phyloP scores from a whole-genome alignment of 768 basidiomycete genomes.

The Paxillus ammoniavirescens region DNA sequence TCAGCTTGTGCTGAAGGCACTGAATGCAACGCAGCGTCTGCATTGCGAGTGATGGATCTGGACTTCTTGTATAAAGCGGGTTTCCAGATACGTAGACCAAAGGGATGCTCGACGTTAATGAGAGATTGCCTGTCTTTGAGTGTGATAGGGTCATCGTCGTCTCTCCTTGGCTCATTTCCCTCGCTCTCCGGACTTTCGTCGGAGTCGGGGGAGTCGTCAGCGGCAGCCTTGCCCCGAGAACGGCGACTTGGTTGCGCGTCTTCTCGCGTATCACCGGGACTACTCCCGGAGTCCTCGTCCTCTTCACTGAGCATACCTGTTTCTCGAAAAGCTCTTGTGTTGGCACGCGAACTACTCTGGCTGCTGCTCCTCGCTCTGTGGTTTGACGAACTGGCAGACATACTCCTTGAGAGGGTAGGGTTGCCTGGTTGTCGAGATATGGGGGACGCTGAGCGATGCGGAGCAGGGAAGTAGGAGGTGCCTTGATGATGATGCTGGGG shows the following conservation, averaged over 20 bases:
- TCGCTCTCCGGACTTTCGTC: slow-evolving; percentile 40
- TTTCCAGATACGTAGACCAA: slow-evolving; percentile 99
- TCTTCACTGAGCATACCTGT: slow-evolving; percentile 48
- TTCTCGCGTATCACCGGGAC: slow-evolving; percentile 34
- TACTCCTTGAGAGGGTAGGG: slow-evolving; percentile 45
- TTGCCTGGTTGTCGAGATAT: slow-evolving; percentile 40
- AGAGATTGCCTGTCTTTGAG: slow-evolving; percentile 95
- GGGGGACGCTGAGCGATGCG: slow-evolving; percentile 44
- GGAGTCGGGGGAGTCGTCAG: slow-evolving; percentile 39
- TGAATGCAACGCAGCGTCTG: slow-evolving; percentile 91
- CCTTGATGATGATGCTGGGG: slow-evolving; percentile 68
- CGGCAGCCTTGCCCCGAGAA: slow-evolving; percentile 42
- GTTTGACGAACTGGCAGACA: slow-evolving; percentile 51
- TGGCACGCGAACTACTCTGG: slow-evolving; percentile 53
- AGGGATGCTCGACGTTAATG: slow-evolving; percentile 98
- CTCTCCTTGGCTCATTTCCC: slow-evolving; percentile 17
- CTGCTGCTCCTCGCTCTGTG: slow-evolving; percentile 60
- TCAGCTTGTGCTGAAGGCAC: slow-evolving; percentile 92
- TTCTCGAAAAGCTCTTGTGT: slow-evolving; percentile 45
- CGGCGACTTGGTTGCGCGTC: slow-evolving; percentile 22
- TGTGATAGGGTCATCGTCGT: slow-evolving; percentile 85
- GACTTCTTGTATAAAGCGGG: slow-evolving; percentile 98
- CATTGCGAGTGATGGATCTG: slow-evolving; percentile 92
- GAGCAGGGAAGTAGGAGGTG: slow-evolving; percentile 58
- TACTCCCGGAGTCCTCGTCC: slow-evolving; percentile 45